Base-by-base conservation (phyloP, 2,329 filamentous ascomycete species). In the Aspergillus neoniger region DNA sequence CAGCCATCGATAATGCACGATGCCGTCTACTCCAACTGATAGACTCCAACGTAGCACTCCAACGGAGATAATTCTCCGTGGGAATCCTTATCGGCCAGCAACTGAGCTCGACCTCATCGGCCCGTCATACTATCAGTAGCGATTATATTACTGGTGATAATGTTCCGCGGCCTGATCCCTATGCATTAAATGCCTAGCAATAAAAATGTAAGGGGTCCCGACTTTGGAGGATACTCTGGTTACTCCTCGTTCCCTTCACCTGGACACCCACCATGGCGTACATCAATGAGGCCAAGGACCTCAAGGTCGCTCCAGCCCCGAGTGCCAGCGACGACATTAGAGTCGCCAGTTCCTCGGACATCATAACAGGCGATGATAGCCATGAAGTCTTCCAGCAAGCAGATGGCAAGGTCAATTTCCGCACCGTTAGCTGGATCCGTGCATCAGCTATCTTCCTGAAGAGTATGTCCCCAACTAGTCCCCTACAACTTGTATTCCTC, bases 401-500 rank as follows among this genome's bases (percentile, higher is more conserved):
- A 1, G 76, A 78, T 38, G 79, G 78, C 41, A 78, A 79, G 19
- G 81, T 84, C 47, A 76, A 85, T 53, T 85, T 85, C 63, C 76
- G 83, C 19, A 84, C 81, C 1, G 82, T 85, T 15, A 76, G 77
- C 59, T 86, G 83, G 83, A 76, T 79, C 15, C 77, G 79, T 19
- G 81, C 82, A 2, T 73, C 81, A 3, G 75, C 84, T 23, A 84
- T 85, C 63, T 83, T 85, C 58, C 69, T 84, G 19, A 85, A 85
- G 71, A 73, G 76, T 67, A 62, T 60, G 61, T 19, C n/a, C 4
- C 38, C 10, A 4, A 28, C 19, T 43, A n/a, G 4, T 28, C n/a
- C 10, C 14, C n/a, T 19, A 9, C 10, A 5, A n/a, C 12, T 19
- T 17, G 15, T 12, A 17, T 23, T n/a, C 36, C 4, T 17, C 51